Base-by-base conservation (phyloP, 2,329 filamentous ascomycete genomes). In the Xylaria hypoxylon region DNA sequence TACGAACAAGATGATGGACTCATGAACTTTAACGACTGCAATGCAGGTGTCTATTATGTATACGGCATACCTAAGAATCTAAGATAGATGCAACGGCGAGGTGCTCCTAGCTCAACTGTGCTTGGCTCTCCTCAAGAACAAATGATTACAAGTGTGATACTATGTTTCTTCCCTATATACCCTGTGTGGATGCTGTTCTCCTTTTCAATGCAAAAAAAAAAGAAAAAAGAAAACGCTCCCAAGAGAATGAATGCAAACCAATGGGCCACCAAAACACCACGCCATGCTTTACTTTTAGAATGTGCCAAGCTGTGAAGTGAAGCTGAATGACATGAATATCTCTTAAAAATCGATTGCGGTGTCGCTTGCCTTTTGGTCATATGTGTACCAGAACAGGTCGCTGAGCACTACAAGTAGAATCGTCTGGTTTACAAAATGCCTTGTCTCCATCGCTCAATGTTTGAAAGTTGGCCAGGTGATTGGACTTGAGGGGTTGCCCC, bases 361-460 rank as follows among this genome's bases (percentile, higher is more conserved):
- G 35, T 44, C 51, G 55, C 51, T n/a, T 48, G 28, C 51, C 31
- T 17, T 45, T 38, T 40, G 6, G n/a, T 40, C 28, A 26, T 47
- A 62, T 44, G 45, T n/a, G 38, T 19, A 52, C 51, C 8, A 28
- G 26, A 52, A 42, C 3, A 57, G 8, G 47, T 60, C 7, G 40
- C 24, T 26, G 8, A 28, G 24, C 51, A 5, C 13, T 38, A 3
- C 15, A 19, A 5, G 22, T 2, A 19, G 13, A 44, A n/a, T 35
- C 48, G 22, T 47, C 52, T 17, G 26, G 15, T 56, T 74, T 62
- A 78, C 42, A 72, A 70, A 45, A 78, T 65, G 45, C 76, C 76
- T 62, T 78, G 76, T 62, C 76, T 75, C 76, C 76, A 78, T 51
- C 74, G 74, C 62, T 78, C 76, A 38, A 78, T 76, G 56, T 68